Conservation (phyloP, 1,284 basidiomycete species). For the Marasmius oreades region DNA sequence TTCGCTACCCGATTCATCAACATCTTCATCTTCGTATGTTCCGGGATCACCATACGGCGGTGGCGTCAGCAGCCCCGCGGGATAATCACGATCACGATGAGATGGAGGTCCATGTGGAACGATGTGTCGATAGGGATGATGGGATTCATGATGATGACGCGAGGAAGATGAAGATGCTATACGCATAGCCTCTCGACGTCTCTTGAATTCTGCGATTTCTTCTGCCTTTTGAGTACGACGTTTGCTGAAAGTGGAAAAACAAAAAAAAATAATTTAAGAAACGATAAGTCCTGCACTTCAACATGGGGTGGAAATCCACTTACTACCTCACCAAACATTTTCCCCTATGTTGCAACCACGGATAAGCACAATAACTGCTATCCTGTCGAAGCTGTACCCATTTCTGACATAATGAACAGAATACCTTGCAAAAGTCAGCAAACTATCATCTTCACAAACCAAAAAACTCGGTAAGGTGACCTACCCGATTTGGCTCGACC, state of each 20-base stretch:
- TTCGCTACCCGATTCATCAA: no score
- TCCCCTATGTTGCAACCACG: constrained; percentile 71
- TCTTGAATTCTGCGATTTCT: constrained; percentile 32
- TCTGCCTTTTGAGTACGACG: constrained; percentile 46
- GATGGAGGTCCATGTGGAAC: no score
- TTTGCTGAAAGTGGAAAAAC: constrained; percentile 33
- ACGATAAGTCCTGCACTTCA: no score
- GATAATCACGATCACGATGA: no score
- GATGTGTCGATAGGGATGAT: no score
- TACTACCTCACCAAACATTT: constrained; percentile 68
- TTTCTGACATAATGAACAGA: constrained; percentile 68
- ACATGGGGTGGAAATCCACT: no score
- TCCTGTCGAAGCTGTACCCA: constrained; percentile 78
- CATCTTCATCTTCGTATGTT: no score
- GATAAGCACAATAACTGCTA: constrained; percentile 69
- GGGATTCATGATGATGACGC: neutral
- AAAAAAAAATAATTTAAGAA: constrained; percentile 13
- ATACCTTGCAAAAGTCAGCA: constrained; percentile 21
- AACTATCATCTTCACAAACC: neutral
- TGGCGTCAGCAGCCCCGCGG: no score
- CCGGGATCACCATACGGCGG: no score
- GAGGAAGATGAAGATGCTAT: neutral
- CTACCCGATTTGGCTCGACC: constrained; percentile 69
- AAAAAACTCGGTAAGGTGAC: neutral
- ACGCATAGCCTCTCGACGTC: constrained; percentile 9